Conservation (phyloP, 306 rosid species). For the Cucurbita argyrosperma region DNA sequence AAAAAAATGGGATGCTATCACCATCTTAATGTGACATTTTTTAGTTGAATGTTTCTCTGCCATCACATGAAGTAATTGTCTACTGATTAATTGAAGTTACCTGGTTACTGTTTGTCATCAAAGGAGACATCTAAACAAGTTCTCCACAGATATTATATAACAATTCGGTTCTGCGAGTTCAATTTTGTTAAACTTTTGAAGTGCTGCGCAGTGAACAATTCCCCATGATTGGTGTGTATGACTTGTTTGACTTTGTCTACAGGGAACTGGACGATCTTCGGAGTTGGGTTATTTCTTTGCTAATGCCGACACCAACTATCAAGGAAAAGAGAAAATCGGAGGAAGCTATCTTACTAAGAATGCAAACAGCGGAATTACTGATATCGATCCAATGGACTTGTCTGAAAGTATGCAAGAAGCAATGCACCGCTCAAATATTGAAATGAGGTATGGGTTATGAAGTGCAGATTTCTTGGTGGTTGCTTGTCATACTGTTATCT, state of each 20-base stretch:
- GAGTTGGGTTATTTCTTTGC: constrained; percentile 79
- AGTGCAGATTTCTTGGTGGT: neutral
- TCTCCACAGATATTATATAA: neutral
- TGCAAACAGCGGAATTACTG: constrained; percentile 27
- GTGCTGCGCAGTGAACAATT: neutral
- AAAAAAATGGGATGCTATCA: neutral
- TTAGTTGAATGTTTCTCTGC: neutral
- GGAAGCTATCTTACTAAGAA: constrained; percentile 30
- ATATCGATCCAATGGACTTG: constrained; percentile 85
- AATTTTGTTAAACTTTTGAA: neutral
- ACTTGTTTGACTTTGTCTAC: constrained; percentile 24
- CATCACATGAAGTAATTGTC: neutral
- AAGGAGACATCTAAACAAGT: neutral
- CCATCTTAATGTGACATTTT: neutral
- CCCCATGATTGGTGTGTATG: neutral
- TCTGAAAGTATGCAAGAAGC: constrained; percentile 99
- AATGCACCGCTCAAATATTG: constrained; percentile 93
- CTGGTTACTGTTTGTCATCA: neutral
- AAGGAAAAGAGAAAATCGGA: constrained; percentile 42
- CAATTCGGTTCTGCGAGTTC: neutral
- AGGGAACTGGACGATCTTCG: constrained; percentile 71
- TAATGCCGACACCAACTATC: constrained; percentile 66
- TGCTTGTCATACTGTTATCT: neutral
- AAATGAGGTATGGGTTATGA: constrained; percentile 52
- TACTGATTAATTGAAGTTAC: neutral